Evolutionary conservation across 148 eudicot genomes (phyloP), one percentile per base, ranked within the genome.

Genomic region (Rhododendron kiyosumense): DNA sequence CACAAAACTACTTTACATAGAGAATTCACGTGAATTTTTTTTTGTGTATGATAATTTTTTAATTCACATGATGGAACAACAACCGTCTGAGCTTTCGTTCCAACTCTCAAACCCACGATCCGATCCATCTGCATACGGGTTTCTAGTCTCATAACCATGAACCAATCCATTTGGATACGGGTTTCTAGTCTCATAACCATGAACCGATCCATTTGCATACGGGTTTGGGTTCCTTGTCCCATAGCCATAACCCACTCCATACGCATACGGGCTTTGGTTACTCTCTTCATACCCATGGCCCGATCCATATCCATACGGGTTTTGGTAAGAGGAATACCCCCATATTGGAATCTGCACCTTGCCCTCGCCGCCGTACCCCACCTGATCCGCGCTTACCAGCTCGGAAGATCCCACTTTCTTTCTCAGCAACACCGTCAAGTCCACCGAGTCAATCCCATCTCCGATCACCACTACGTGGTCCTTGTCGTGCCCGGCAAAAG

Each of bases 331-430:
- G 20, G 32, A 30, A 32, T 71, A 69, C 17, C 17, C 76, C 20
- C 8, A 34, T 4, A 30, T 3, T 15, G 45, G 79, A 36, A 6
- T 7, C 11, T 17, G 46, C 24, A 78, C 17, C 15, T 15, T 20
- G 30, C 80, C 32, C 0, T 12, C 84, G 0, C 51, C 73, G 14
- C 65, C 34, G 3, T 67, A 67, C 15, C 26, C 73, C 32, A 78
- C 2, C 17, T 15, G 32, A 6, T 30, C 28, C 81, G 79, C 86
- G 51, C 85, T 86, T 11, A 88, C 22, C 13, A 88, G 30, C 8
- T 83, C 88, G 1, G 82, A 67, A 5, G 10, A 17, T 5, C 86
- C 88, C 38, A 88, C 24, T 8, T 74, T 86, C 84, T 84, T 88
- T 84, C 86, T 88, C 13, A 88, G 57, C 78, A 26, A 45, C 12